phyloP scores from a whole-genome alignment of 768 basidiomycete genomes.

The Russula foetens region DNA sequence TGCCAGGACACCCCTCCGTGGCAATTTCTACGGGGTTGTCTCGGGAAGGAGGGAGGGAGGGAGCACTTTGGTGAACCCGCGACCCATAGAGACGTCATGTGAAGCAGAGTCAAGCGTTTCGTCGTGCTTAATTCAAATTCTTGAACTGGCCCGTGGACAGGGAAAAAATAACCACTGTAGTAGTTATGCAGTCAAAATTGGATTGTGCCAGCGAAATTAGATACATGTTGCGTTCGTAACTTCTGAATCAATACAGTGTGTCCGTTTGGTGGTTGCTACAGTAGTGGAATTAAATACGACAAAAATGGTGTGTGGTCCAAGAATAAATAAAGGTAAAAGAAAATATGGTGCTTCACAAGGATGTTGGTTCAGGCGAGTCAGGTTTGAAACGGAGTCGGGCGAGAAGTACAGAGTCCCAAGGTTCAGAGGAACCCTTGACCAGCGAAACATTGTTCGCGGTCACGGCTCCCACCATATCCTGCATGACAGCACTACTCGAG shows the following conservation, averaged over 20 bases:
- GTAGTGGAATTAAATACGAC: not conserved
- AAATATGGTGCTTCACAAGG: constrained; percentile 24
- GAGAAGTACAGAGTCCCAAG: constrained; percentile 54
- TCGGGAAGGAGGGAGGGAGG: not conserved
- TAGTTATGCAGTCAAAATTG: not conserved
- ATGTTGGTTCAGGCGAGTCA: constrained; percentile 50
- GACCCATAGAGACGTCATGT: not conserved
- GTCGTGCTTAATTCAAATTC: not conserved
- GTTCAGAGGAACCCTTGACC: constrained; percentile 23
- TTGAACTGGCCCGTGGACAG: not conserved
- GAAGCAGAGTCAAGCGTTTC: not conserved
- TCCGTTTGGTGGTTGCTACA: not conserved
- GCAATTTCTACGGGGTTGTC: not conserved
- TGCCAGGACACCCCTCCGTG: not conserved
- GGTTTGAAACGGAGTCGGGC: constrained; percentile 60
- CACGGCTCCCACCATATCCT: constrained; percentile 27
- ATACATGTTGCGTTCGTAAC: too few species aligned
- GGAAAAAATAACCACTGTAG: not conserved
- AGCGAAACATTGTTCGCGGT: constrained; percentile 47
- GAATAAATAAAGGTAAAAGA: not conserved
- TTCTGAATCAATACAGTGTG: not conserved
- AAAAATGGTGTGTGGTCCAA: not conserved
- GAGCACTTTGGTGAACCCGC: not conserved
- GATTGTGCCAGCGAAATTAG: not conserved
- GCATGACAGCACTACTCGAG: constrained; percentile 36